These are phyloP conservation scores for Phytophthora nicotianae DNA, from an alignment of 352 stramenopile genomes.

Conservation along the genomic window DNA sequence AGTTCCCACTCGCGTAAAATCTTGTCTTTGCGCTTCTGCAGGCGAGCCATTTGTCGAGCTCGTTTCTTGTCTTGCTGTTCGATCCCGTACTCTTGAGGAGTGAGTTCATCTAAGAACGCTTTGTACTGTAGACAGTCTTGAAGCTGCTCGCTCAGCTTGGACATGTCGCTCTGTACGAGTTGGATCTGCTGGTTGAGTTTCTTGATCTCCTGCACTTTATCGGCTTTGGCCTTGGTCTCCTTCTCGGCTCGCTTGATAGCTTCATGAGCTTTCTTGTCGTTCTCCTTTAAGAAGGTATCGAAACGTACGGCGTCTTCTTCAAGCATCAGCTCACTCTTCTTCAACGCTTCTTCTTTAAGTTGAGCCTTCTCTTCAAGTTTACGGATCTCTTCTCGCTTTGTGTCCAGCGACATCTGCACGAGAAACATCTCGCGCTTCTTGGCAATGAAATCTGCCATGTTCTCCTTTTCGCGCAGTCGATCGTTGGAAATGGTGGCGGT, in stretches of 20 bases:
- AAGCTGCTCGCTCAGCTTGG: conserved; percentile 93
- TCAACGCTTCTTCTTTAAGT: conserved; percentile 94
- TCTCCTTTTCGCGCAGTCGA: conserved; percentile 93
- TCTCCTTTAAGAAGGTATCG: conserved; percentile 97
- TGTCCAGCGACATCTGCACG: conserved; percentile 95
- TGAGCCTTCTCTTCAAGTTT: conserved; percentile 97
- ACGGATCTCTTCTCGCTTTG: conserved; percentile 95
- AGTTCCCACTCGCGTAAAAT: conserved; percentile 72
- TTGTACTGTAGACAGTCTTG: conserved; percentile 95
- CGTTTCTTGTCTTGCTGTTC: conserved; percentile 85
- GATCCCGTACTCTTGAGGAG: conserved; percentile 80
- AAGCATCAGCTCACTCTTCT: conserved; percentile 95
- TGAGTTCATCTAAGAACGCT: conserved; percentile 93
- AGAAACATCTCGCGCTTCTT: conserved; percentile 98
- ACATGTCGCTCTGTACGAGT: conserved; percentile 93
- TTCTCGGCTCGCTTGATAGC: conserved; percentile 95
- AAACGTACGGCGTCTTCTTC: conserved; percentile 96
- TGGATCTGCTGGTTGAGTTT: conserved; percentile 96
- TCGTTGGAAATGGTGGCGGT: conserved; percentile 86
- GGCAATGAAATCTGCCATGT: conserved; percentile 95
- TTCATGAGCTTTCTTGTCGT: conserved; percentile 97
- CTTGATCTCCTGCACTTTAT: conserved; percentile 96
- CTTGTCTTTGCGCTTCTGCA: conserved; percentile 78
- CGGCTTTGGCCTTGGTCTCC: conserved; percentile 93
- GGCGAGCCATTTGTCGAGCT: conserved; percentile 56